phyloP scores from a whole-genome alignment of 805 yeast species.

The Lipomyces starkeyi region DNA sequence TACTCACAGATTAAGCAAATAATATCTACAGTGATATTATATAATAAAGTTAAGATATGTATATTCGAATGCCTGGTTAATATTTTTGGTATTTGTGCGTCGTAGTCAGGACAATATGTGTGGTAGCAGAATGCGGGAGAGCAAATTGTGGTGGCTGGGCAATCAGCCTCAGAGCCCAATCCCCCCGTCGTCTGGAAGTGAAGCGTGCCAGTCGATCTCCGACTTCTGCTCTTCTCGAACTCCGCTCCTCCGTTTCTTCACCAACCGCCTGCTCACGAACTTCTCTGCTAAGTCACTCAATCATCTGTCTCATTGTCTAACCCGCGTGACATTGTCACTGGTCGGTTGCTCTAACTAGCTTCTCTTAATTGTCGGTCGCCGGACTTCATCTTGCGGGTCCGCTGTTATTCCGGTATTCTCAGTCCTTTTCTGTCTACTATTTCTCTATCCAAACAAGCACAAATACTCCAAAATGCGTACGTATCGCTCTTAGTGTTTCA shows the following conservation, averaged over 20 bases:
- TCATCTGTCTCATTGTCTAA: too few species aligned
- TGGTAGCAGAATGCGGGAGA: neutral
- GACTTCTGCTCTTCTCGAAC: neutral
- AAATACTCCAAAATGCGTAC: neutral
- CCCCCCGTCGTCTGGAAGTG: neutral
- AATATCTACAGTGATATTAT: too few species aligned
- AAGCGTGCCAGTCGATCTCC: neutral
- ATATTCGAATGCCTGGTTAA: too few species aligned
- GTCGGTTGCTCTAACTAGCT: too few species aligned
- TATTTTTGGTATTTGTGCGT: too few species aligned
- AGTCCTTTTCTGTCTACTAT: neutral
- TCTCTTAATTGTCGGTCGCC: too few species aligned
- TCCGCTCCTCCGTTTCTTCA: neutral
- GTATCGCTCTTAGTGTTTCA: neutral
- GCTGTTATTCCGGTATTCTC: neutral
- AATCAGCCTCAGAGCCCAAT: neutral
- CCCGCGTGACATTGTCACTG: too few species aligned
- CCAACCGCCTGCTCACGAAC: neutral
- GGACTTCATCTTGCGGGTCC: too few species aligned
- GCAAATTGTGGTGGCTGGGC: neutral
- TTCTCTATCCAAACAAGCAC: neutral
- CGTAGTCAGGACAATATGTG: too few species aligned
- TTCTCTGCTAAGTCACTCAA: too few species aligned
- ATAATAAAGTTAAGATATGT: too few species aligned
- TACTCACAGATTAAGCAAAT: too few species aligned